phyloP scores from a whole-genome alignment of 352 stramenopile species.

The Phytophthora fragariae region DNA sequence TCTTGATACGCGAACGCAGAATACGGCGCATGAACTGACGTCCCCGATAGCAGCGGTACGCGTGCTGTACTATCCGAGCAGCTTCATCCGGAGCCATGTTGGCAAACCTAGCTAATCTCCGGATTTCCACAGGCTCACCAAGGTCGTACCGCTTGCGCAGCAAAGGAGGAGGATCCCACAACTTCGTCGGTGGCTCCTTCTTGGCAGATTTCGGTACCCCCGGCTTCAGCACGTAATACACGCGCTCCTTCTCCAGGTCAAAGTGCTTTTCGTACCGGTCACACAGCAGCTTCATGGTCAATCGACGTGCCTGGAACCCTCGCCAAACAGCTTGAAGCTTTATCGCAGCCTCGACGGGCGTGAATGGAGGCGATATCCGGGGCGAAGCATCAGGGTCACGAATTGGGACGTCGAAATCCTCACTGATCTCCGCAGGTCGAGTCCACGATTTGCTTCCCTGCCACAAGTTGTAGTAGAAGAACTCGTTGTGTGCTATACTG shows the following conservation, averaged over 20 bases:
- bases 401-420: conserved; percentile 68
- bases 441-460: conserved; percentile 56
- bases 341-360: conserved; percentile 54
- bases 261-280: conserved; percentile 77
- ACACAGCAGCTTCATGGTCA: conserved; percentile 39
- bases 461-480: conserved; percentile 87
- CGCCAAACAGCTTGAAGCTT: conserved; percentile 58
- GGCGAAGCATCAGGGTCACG: conserved; percentile 70
- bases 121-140: conserved; percentile 72
- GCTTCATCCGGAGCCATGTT: conserved; percentile 63
- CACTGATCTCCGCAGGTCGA: conserved; percentile 46
- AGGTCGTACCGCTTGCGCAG: conserved; percentile 66
- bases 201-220: conserved; percentile 4
- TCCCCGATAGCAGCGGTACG: conserved; percentile 52
- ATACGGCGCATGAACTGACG: conserved; percentile 49
- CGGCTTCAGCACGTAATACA: conserved; percentile 56
- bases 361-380: conserved; percentile 57
- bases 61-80: conserved; percentile 61
- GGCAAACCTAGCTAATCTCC: conserved; percentile 50
- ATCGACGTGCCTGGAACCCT: conserved; percentile 35
- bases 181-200: conserved; percentile 30
- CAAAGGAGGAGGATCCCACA: conserved; percentile 45
- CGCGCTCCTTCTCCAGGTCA: conserved; percentile 57
- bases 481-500: conserved; percentile 74
- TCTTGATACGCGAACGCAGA: conserved; percentile 62